Base-by-base conservation (phyloP, 164 flowering plant species). In the Euptelea pleiosperma region DNA sequence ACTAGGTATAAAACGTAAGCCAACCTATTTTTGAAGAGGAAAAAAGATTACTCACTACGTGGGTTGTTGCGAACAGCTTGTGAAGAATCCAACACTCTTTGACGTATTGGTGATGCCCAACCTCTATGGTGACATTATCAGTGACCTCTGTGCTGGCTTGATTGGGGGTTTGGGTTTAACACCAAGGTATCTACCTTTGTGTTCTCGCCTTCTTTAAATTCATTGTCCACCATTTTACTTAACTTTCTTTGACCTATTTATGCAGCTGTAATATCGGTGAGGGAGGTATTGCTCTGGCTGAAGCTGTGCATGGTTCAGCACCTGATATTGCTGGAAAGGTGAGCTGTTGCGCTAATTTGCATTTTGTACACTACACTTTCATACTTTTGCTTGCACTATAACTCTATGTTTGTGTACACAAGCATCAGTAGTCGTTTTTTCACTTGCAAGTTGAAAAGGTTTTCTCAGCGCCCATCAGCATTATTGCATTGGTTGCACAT, bases 271-370 rank as follows among this genome's bases (percentile, higher is more conserved):
- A 93, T 60, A 93, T 93, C 67, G 99, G 99, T 42, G 96, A 90
- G 81, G 90, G 89, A 56, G 99, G 99, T 51, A 85, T 93, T 73
- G 91, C 92, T 36, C 87, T 93, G 59, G 99, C 99, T 65, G 99
- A 93, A 73, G 99, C 97, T 67, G 99, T 93, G 19, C 99, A 93
- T 80, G 99, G 99, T 56, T 93, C 98, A 34, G 98, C 98, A 15
- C 98, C 98, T 72, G 98, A 93, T 76, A 93, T 93, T 61, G 98
- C 97, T 54, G 98, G 98, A 61, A 84, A 80, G 97, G 98, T 93
- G 40, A 60, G 69, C n/a, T n/a, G n/a, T n/a, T n/a, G n/a, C n/a
- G n/a, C n/a, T 29, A 29, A 16, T n/a, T n/a, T n/a, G n/a, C n/a
- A n/a, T n/a, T n/a, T n/a, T n/a, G n/a, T n/a, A n/a, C n/a, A n/a